These are phyloP conservation scores for Zygotorulaspora chibaensis DNA, from an alignment of 805 yeast genomes.

Conservation along the genomic window DNA sequence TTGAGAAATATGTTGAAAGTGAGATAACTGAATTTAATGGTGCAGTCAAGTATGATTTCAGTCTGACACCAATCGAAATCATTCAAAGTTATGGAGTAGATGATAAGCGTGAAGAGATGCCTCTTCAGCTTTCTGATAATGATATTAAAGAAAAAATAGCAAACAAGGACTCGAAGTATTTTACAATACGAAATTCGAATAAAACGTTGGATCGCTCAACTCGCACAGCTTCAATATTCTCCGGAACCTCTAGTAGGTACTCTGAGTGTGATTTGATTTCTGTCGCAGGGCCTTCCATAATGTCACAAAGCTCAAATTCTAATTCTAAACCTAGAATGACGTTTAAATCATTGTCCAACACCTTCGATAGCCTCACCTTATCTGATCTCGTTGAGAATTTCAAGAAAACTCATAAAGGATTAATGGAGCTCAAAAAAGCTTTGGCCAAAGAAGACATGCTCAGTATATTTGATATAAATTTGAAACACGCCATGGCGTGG, in stretches of 20 bases:
- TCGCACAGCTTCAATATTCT: conserved; percentile 6
- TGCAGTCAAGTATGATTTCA: conserved; percentile 21
- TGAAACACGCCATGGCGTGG: conserved; percentile 29
- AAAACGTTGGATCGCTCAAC: background rate
- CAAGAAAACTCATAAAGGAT: conserved; percentile 18
- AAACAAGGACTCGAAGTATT: background rate
- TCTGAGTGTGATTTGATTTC: conserved; percentile 8
- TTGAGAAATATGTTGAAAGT: conserved; percentile 13
- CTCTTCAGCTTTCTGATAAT: background rate
- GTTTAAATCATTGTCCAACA: background rate
- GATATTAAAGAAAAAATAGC: background rate
- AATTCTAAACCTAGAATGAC: too few species aligned
- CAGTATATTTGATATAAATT: conserved; percentile 18
- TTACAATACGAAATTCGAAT: background rate
- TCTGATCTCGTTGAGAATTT: conserved; percentile 24
- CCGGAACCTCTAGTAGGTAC: conserved; percentile 20
- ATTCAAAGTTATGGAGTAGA: conserved; percentile 26
- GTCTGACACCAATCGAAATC: conserved; percentile 29
- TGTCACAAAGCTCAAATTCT: background rate
- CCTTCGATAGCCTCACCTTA: conserved; percentile 10
- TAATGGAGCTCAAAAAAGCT: conserved; percentile 20
- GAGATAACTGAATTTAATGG: conserved; percentile 21
- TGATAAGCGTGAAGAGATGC: background rate
- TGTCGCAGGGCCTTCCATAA: background rate
- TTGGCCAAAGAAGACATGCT: conserved; percentile 20